Evolutionary conservation across 768 basidiomycete genomes (phyloP), one percentile per base, ranked within the genome.

Genomic region (Lactifluus echinatus): DNA sequence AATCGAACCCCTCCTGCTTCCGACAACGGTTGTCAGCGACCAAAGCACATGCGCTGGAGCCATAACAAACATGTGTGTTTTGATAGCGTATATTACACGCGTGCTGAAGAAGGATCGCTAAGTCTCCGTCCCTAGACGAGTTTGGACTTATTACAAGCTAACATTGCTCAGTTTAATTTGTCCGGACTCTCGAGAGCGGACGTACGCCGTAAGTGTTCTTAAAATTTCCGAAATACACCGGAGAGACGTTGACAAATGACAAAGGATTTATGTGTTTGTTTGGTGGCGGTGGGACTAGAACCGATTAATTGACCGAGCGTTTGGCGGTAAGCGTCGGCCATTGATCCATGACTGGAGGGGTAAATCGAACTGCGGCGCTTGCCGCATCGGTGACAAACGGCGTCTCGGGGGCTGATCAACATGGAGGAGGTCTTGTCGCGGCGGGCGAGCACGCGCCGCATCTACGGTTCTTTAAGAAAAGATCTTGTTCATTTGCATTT

Each of bases 311-410:
- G 21, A 21, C 40, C 21, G 40, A 23, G 40, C 4, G 39, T 19
- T 40, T 10, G 39, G 39, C 4, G 11, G 10, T 8, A 2, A 42
- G 12, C 2, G 4, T 1, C 11, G 21, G 10, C 5, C 7, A 23
- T 36, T 17, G 10, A 10, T 19, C 15, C 31, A 2, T 33, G 4
- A 21, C 34, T 26, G 36, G 29, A 23, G 36, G 49, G 5, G 23
- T 34, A 19, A 44, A 53, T 53, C 34, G 31, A 26, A 53, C n/a
- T 34, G 12, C 53, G 53, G 53, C 24, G 26, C 53, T 54, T 54
- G 45, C 53, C 53, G 45, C 26, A 54, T 54, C 45, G 53, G 26
- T 24, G 34, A 54, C 53, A 54, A 46, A 45, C 45, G 53, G 44
- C 53, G 43, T 37, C 34, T 46, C 43, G 28, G 24, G 37, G 23